phyloP scores from a whole-genome alignment of 768 basidiomycete genomes.

The Calvatia gigantea region DNA sequence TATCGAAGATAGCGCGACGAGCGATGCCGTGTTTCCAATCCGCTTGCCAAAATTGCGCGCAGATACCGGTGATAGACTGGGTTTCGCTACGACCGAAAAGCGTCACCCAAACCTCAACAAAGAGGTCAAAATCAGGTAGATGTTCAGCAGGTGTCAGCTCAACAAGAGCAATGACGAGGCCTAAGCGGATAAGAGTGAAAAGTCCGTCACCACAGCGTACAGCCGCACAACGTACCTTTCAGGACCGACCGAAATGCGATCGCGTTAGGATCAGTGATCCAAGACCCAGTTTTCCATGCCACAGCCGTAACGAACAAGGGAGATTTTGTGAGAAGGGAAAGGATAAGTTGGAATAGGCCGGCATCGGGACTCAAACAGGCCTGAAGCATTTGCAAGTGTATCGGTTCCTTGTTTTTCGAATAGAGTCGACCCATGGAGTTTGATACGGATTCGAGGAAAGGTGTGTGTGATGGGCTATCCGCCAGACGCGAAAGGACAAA shows the following conservation, averaged over 20 bases:
- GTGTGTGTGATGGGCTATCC: slow-evolving; percentile 43
- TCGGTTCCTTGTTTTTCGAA: slow-evolving; percentile 57
- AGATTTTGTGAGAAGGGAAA: slow-evolving; percentile 59
- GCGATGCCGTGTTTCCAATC: slow-evolving; percentile 67
- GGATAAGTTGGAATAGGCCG: slow-evolving; percentile 56
- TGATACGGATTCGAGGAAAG: slow-evolving; percentile 49
- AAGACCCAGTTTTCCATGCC: slow-evolving; percentile 67
- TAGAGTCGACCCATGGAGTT: slow-evolving; percentile 38
- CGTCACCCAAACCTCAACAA: slow-evolving; percentile 76
- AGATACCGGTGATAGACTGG: slow-evolving; percentile 63
- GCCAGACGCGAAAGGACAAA: slow-evolving; percentile 67
- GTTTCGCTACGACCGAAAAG: slow-evolving; percentile 76
- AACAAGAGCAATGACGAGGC: slow-evolving; percentile 69
- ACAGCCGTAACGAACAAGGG: slow-evolving; percentile 74
- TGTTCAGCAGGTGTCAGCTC: slow-evolving; percentile 74
- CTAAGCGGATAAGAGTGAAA: slow-evolving; percentile 33
- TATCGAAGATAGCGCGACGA: slow-evolving; percentile 80
- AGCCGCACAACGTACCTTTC: slow-evolving; percentile 55
- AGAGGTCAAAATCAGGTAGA: slow-evolving; percentile 68
- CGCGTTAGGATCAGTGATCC: slow-evolving; percentile 71
- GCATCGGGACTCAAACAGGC: slow-evolving; percentile 55
- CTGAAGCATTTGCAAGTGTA: slow-evolving; percentile 54
- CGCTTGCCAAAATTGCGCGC: slow-evolving; percentile 77
- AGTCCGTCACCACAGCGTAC: background rate
- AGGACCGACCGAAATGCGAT: slow-evolving; percentile 78